These are phyloP conservation scores for Phytopythium litorale DNA, from an alignment of 352 stramenopile species.

Conservation along the genomic window DNA sequence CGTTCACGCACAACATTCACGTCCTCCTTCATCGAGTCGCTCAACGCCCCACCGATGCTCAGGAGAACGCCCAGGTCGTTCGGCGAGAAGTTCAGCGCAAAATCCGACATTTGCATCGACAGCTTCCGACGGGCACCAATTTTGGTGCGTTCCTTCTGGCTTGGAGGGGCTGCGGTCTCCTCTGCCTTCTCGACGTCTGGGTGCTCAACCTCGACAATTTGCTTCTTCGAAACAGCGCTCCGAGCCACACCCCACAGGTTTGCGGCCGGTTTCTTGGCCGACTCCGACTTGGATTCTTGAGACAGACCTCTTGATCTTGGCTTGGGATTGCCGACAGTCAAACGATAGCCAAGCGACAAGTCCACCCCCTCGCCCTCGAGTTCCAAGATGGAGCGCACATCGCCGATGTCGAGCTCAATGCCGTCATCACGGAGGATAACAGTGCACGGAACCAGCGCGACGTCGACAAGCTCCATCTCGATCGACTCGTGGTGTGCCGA, in stretches of 20 bases:
- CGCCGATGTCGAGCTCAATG: conserved; percentile 73
- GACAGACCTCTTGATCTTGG: conserved; percentile 14
- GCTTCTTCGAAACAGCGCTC: conserved; percentile 41
- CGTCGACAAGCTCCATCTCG: conserved; percentile 71
- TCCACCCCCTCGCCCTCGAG: conserved; percentile 86
- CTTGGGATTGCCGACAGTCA: conserved; percentile 45
- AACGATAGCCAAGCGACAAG: conserved; percentile 66
- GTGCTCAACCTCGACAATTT: conserved; percentile 62
- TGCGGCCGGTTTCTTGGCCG: conserved; percentile 23
- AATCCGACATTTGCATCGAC: conserved; percentile 80
- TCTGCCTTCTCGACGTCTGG: conserved; percentile 34
- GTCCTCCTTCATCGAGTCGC: conserved; percentile 70
- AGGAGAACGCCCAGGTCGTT: conserved; percentile 80
- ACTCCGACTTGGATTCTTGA: conserved; percentile 6
- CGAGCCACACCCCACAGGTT: conserved; percentile 64
- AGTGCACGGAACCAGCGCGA: conserved; percentile 73
- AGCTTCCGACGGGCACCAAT: conserved; percentile 55
- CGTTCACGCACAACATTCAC: conserved; percentile 51
- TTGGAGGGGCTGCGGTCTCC: conserved; percentile 18
- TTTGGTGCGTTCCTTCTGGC: conserved; percentile 42
- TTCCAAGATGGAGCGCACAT: conserved; percentile 75
- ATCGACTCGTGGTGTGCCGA: conserved; percentile 62
- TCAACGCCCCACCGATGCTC: conserved; percentile 63
- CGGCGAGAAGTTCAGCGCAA: conserved; percentile 76
- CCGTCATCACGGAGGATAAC: conserved; percentile 57